Base-by-base conservation (phyloP, 2,329 filamentous ascomycete genomes). In the Xylaria sp. region DNA sequence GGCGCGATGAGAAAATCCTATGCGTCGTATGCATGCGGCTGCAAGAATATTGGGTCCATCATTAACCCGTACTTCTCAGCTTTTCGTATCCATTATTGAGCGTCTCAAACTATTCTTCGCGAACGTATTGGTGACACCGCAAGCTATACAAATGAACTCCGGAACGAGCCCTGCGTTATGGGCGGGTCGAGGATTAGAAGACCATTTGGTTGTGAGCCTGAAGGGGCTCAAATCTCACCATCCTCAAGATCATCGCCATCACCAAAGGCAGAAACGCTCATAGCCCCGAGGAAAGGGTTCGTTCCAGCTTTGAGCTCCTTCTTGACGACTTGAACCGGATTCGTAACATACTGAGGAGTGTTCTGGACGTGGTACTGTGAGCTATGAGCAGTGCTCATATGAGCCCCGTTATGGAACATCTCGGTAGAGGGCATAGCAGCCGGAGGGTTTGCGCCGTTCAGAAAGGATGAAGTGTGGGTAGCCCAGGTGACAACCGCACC, bases 201-300 rank as follows among this genome's bases (percentile, higher is more conserved):
- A 25, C 34, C 3, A 10, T 15, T 46, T 15, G 10, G 48, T 52
- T 20, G 23, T 13, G 37, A 15, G 2, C 15, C 23, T 18, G 3
- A 20, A 20, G 52, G 5, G 15, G 32, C 59, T 75, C 68, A 84
- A 65, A 80, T 77, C 73, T 84, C 82, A 51, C 81, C 82, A 15
- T 82, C 80, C 3, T 74, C 72, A 23, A 76, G 74, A 25, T 58
- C 15, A 13, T 54, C 57, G 4, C 55, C 57, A 3, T 48, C 20
- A 8, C 18, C 23, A n/a, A 48, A 61, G n/a, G 9, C 20, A 20
- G 12, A 28, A 20, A 9, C 13, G 32, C 37, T 34, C 13, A 28
- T 23, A 8, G 60, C 23, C 15, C 37, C 12, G 32, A 56, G 8
- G 56, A 68, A 68, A 20, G 50, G 37, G 41, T 65, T 59, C 37